phyloP scores from a whole-genome alignment of 352 stramenopile species.

The Globisporangium cystogenes region DNA sequence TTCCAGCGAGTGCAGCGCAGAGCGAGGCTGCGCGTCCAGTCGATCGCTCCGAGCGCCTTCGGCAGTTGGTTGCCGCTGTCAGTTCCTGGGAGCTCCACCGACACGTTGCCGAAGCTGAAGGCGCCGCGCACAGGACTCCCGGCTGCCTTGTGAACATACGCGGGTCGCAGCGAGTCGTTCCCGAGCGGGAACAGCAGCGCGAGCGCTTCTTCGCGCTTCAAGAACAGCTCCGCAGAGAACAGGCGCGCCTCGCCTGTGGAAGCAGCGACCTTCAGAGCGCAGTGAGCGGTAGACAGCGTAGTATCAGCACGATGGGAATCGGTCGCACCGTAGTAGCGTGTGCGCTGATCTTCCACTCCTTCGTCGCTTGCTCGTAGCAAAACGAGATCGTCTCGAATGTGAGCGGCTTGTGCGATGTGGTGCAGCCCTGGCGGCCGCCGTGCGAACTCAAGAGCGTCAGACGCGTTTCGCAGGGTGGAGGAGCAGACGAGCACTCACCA shows the following conservation, averaged over 20 bases:
- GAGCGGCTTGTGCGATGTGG: background rate
- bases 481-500: background rate
- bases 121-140: conserved; percentile 21
- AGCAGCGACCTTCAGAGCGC: background rate
- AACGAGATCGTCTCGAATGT: background rate
- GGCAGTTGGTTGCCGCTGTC: background rate
- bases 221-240: conserved; percentile 17
- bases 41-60: conserved; percentile 22
- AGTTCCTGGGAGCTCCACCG: conserved; percentile 1
- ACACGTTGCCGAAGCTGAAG: conserved; percentile 18
- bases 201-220: conserved; percentile 28
- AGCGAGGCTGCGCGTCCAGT: conserved; percentile 38
- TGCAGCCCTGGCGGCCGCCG: background rate
- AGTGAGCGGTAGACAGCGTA: background rate
- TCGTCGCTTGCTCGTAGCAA: background rate
- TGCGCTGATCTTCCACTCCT: background rate
- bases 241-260: background rate
- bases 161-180: conserved; percentile 31
- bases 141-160: conserved; percentile 39
- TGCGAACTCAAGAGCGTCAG: background rate
- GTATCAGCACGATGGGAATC: background rate
- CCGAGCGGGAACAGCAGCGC: conserved; percentile 31
- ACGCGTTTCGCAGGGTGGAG: background rate
- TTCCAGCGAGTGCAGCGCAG: conserved; percentile 36
- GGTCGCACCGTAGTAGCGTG: background rate